phyloP scores from a whole-genome alignment of 2,329 filamentous ascomycete genomes.

The Eutypella sp. region DNA sequence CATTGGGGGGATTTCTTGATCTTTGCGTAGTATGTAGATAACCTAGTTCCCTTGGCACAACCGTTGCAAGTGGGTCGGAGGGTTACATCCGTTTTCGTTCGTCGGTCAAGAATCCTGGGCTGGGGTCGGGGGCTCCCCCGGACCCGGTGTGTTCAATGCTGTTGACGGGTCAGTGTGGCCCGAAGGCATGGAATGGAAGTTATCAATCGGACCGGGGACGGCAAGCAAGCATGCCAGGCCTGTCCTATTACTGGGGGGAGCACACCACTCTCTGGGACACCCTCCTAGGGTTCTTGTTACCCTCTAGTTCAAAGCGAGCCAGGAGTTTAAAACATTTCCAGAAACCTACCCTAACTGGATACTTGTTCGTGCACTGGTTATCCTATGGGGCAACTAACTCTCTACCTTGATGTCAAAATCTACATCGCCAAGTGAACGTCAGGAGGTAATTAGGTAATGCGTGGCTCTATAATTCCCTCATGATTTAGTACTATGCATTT shows the following conservation, averaged over 20 bases:
- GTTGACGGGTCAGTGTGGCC: background rate
- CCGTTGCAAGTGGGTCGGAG: background rate
- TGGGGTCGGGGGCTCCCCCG: background rate
- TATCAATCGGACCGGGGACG: background rate
- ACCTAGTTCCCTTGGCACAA: too few species aligned
- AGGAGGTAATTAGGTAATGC: too few species aligned
- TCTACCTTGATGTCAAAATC: too few species aligned
- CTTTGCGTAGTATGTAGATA: background rate
- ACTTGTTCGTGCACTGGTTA: background rate
- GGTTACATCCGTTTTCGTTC: background rate
- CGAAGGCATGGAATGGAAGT: background rate
- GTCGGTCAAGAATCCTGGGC: background rate
- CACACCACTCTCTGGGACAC: background rate
- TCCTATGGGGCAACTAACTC: too few species aligned
- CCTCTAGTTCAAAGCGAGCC: background rate
- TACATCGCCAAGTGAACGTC: too few species aligned
- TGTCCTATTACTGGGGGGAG: background rate
- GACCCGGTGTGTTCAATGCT: background rate
- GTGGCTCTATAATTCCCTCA: too few species aligned
- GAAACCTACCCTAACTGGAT: background rate
- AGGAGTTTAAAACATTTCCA: background rate
- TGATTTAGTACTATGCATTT: too few species aligned
- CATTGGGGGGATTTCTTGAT: background rate
- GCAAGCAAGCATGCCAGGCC: background rate
- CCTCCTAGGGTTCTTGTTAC: background rate